A percentile compares a stretch with the other conserved stretches of the same genome.
Evolutionary conservation across 2,329 filamentous ascomycete genomes (phyloP).

Genomic region (Botryotinia narcissicola): DNA sequence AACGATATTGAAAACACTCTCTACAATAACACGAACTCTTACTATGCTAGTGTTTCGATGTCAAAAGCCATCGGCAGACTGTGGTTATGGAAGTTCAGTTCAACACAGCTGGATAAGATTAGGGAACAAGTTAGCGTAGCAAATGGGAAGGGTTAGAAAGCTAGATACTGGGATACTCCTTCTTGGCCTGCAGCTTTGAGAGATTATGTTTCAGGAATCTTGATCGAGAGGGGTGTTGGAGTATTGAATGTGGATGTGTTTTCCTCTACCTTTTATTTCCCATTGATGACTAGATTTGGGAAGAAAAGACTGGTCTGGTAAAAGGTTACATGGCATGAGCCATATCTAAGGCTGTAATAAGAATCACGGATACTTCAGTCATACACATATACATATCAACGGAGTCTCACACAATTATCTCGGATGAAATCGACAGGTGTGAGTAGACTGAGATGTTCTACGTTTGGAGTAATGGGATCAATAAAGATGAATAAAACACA

Average conservation of each 20-base stretch:
- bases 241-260: conserved; percentile 44
- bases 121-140: conserved; percentile 35
- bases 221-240: conserved; percentile 42
- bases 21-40: conserved; percentile 33
- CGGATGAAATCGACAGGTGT: neutral
- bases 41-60: conserved; percentile 33
- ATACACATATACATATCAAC: neutral
- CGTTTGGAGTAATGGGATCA: neutral
- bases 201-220: conserved; percentile 42
- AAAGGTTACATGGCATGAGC: neutral
- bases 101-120: conserved; percentile 29
- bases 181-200: conserved; percentile 41
- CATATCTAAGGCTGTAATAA: neutral
- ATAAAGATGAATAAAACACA: neutral
- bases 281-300: neutral
- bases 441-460: neutral
- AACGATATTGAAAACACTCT: conserved; percentile 21
- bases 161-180: conserved; percentile 46
- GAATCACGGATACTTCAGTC: neutral
- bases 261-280: neutral
- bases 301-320: neutral
- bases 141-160: conserved; percentile 40
- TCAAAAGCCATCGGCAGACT: conserved; percentile 8
- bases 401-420: neutral
- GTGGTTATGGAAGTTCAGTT: conserved; percentile 19